Base-by-base conservation (phyloP, 345 rosid species). In the Nasturtium officinale region DNA sequence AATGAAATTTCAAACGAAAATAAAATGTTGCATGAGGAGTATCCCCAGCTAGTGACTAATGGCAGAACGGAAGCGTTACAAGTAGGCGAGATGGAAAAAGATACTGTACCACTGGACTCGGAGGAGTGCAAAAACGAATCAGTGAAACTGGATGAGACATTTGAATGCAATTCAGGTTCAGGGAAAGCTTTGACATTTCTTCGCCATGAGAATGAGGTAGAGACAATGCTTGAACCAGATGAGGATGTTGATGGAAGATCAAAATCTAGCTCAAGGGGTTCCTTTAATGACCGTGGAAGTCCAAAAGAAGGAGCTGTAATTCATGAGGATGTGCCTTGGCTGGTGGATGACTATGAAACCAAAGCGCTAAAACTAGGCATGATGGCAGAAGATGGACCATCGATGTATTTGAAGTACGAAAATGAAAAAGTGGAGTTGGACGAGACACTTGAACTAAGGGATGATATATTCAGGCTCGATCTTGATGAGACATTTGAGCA, bases 141-240 rank as follows among this genome's bases (percentile, higher is more conserved):
- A 57, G 29, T 21, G 54, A 40, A 70, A 71, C 0, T 29, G 45
- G 38, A 55, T 11, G 71, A 69, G 58, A 69, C 54, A 56, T 76
- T 69, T 55, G 47, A 37, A 32, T 71, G 71, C 61, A 70, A 17
- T n/a, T 57, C 72, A 28, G 67, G 37, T 20, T 58, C 67, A 20
- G 72, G 37, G 38, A 77, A 55, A 77, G 26, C 61, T 57, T 64
- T 57, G 58, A 57, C 80, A 7, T 76, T 76, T 35, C 59, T 69
- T 54, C 59, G 1, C 35, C 65, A 3, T 40, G 52, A 21, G 6
- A 12, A 50, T 63, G 76, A 77, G 67, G 50, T 8, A 35, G 61
- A 38, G 53, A 77, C 38, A 21, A 38, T 30, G 38, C 55, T 28
- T 48, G 55, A 71, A 48, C 46, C 17, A 35, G 33, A 68, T 2